Base-by-base conservation (phyloP, 495 filamentous ascomycete genomes). In the Aspergillus avenaceus region DNA sequence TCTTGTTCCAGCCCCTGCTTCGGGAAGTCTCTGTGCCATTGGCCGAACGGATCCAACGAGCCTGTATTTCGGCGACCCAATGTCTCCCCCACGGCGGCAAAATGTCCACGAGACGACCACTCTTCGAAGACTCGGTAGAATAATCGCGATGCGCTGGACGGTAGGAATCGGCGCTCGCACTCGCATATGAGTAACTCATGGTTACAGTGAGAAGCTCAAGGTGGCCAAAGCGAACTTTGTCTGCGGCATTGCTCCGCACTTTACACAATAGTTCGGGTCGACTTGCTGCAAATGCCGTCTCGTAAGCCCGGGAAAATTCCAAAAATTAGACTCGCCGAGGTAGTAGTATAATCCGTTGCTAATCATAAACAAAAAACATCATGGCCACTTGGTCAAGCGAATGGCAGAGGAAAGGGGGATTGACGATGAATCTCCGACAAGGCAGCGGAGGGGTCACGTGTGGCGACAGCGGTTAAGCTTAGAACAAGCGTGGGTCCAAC, bases 121-220 rank as follows among this genome's bases (percentile, higher is more conserved):
- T 5, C 36, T 41, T 53, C 11, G 55, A 37, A 0, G 53, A 28
- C 38, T 49, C 43, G 11, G 56, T 45, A 14, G 45, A 22, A 34
- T 45, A n/a, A 19, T 46, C 38, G n/a, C 55, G 52, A n/a, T 52
- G 59, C 14, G 61, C 63, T 8, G 59, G 63, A 14, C 62, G 65
- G 46, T 66, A 69, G 19, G 62, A 50, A 45, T 62, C 55, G 23
- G 61, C 59, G 55, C 63, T 54, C 19, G 56, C 45, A 46, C 43
- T 60, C 19, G 63, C 49, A 49, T 72, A 73, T 29, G 67, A 61
- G 56, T 73, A 71, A 50, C 66, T 73, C 71, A 73, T 73, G 38
- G 54, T 63, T 49, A 57, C 47, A 52, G 31, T 52, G 13, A 41
- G 49, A 50, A 38, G 34, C 49, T 27, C 9, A 21, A 19, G 45